Conservation (phyloP, 352 stramenopile species). For the Hyaloperonospora arabidopsidis region DNA sequence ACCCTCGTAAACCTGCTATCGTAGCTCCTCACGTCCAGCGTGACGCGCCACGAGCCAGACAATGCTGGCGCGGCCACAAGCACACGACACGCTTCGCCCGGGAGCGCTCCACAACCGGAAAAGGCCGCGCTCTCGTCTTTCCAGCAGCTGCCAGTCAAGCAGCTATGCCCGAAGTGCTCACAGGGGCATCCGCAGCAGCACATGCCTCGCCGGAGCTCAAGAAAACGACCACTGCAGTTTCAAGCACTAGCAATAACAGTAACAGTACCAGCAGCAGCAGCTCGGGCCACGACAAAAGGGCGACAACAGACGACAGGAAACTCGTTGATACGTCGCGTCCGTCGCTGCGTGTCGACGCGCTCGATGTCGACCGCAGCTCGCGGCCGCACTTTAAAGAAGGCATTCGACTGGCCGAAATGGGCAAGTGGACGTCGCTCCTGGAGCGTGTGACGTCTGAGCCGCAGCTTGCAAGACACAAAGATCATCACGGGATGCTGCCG, state of each 20-base stretch:
- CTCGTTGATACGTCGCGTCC: conserved; percentile 11
- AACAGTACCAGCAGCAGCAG: conserved; percentile 14
- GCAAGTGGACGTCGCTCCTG: conserved; percentile 64
- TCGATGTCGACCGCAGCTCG: conserved; percentile 32
- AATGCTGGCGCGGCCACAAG: conserved; percentile 17
- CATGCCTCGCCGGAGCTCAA: conserved; percentile 16
- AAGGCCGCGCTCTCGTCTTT: conserved; percentile 7
- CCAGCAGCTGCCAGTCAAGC: conserved; percentile 10
- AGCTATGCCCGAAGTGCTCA: conserved; percentile 13
- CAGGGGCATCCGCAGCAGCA: conserved; percentile 1
- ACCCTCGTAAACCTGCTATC: conserved; percentile 9
- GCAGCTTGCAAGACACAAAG: conserved; percentile 63
- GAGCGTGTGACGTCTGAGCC: conserved; percentile 46
- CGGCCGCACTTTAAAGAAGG: conserved; percentile 72
- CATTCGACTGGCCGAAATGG: conserved; percentile 75
- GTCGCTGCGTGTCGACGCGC: conserved; percentile 19
- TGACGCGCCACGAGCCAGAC: conserved; percentile 11
- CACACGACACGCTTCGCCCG: conserved; percentile 14
- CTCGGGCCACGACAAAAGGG: conserved; percentile 15
- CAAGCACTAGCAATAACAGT: conserved; percentile 13
- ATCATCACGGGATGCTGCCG: conserved; percentile 80
- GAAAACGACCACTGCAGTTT: conserved; percentile 15
- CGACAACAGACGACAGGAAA: conserved; percentile 6
- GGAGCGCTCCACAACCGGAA: conserved; percentile 19
- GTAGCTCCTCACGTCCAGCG: conserved; percentile 13